These are phyloP conservation scores for Calonectria hongkongensis DNA, from an alignment of 2,329 filamentous ascomycete species.

Conservation along the genomic window DNA sequence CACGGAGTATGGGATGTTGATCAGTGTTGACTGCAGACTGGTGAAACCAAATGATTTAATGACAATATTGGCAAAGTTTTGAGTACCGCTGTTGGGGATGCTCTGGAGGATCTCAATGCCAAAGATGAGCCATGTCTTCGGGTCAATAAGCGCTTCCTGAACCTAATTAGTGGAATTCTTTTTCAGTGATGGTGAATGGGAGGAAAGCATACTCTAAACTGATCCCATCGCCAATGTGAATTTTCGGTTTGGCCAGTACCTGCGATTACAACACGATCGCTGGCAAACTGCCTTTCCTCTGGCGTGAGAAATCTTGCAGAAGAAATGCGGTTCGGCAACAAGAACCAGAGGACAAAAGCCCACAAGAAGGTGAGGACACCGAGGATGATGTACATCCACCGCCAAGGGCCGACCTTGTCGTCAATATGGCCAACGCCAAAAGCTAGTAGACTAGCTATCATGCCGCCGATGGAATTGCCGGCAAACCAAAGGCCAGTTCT, in stretches of 20 bases:
- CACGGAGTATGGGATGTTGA: slow-evolving; percentile 76
- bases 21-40: slow-evolving; percentile 71
- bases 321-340: slow-evolving; percentile 72
- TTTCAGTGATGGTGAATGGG: background rate
- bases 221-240: slow-evolving; percentile 69
- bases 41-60: slow-evolving; percentile 74
- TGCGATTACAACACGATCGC: slow-evolving; percentile 67
- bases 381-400: slow-evolving; percentile 75
- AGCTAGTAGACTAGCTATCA: slow-evolving; percentile 69
- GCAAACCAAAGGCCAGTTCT: slow-evolving; percentile 75
- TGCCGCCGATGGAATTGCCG: slow-evolving; percentile 69
- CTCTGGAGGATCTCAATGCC: slow-evolving; percentile 69
- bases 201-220: slow-evolving; percentile 57
- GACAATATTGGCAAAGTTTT: slow-evolving; percentile 75
- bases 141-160: slow-evolving; percentile 72
- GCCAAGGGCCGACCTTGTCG: slow-evolving; percentile 69
- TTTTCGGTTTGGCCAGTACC: slow-evolving; percentile 73
- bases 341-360: slow-evolving; percentile 66
- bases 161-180: background rate
- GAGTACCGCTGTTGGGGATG: slow-evolving; percentile 78
- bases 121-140: slow-evolving; percentile 77
- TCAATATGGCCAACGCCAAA: slow-evolving; percentile 74
- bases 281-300: slow-evolving; percentile 69
- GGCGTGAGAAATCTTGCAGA: slow-evolving; percentile 74
- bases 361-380: slow-evolving; percentile 71